Conservation (phyloP, 768 basidiomycete species). For the Pulveroboletus sp. region DNA sequence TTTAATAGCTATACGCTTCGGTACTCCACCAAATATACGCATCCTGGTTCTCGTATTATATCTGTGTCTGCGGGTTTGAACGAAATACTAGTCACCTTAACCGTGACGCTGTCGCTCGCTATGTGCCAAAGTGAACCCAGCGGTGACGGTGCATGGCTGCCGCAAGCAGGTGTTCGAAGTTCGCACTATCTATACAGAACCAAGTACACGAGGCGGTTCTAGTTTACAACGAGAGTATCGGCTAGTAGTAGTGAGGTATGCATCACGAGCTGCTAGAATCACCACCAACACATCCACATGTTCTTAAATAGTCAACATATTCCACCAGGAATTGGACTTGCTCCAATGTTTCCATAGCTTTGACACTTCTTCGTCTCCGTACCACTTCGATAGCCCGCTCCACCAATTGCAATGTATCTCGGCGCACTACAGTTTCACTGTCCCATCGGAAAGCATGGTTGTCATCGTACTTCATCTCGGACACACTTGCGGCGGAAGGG, state of each 20-base stretch:
- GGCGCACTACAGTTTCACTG: conserved; percentile 26
- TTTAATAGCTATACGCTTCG: background rate
- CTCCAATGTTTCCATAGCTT: conserved; percentile 92
- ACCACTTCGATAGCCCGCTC: conserved; percentile 71
- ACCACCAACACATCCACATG: conserved; percentile 1
- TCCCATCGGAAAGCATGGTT: conserved; percentile 12
- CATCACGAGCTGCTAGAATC: background rate
- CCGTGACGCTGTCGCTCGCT: background rate
- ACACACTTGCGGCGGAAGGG: conserved; percentile 5
- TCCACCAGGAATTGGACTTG: conserved; percentile 83
- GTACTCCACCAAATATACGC: background rate
- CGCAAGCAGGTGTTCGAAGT: too few species aligned
- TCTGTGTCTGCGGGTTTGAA: background rate
- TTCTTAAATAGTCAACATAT: conserved; percentile 59
- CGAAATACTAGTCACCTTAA: background rate
- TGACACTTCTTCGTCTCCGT: conserved; percentile 70
- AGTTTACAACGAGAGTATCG: conserved; percentile 1
- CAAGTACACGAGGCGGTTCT: background rate
- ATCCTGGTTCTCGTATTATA: background rate
- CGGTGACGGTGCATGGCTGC: too few species aligned
- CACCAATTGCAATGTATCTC: conserved; percentile 59
- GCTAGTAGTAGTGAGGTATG: background rate
- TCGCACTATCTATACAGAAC: background rate
- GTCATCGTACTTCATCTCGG: conserved; percentile 4
- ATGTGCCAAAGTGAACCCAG: too few species aligned